A percentile compares a stretch with the other conserved stretches of the same genome.
These are phyloP conservation scores for Ophioceras dolichostomum DNA, from an alignment of 2,329 filamentous ascomycete genomes.

Conservation along the genomic window DNA sequence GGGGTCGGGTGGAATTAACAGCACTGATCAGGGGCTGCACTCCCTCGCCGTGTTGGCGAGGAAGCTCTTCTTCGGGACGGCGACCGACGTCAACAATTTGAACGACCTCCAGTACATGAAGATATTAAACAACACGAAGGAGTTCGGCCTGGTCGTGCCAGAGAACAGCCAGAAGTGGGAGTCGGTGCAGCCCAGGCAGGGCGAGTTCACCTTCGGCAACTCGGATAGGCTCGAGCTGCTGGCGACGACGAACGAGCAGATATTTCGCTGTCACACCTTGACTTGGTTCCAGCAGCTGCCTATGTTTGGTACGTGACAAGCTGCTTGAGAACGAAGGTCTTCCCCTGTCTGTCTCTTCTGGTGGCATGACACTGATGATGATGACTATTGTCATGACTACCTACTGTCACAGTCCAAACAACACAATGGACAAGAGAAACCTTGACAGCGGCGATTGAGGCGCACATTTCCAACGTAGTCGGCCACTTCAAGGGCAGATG, in stretches of 20 bases:
- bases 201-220: slow-evolving; percentile 37
- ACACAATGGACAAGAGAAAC: slow-evolving; percentile 37
- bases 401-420: slow-evolving; percentile 8
- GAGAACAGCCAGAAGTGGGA: slow-evolving; percentile 45
- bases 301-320: slow-evolving; percentile 21
- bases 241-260: slow-evolving; percentile 19
- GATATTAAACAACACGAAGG: slow-evolving; percentile 33
- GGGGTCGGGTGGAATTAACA: background rate
- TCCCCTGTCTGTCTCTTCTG: background rate
- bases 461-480: slow-evolving; percentile 35
- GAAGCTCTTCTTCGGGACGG: slow-evolving; percentile 43
- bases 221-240: slow-evolving; percentile 28
- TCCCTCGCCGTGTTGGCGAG: slow-evolving; percentile 33
- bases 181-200: slow-evolving; percentile 37
- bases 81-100: slow-evolving; percentile 39
- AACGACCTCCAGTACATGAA: slow-evolving; percentile 32
- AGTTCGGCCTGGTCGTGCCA: slow-evolving; percentile 46
- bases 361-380: background rate
- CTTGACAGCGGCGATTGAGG: slow-evolving; percentile 35
- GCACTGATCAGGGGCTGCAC: slow-evolving; percentile 21
- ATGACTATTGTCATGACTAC: too few species aligned
- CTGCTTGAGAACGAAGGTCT: too few species aligned
- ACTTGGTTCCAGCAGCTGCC: slow-evolving; percentile 35
- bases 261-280: slow-evolving; percentile 43
- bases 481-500: slow-evolving; percentile 31